phyloP scores from a whole-genome alignment of 441 rosid genomes.

The Heliophila coronopifolia region DNA sequence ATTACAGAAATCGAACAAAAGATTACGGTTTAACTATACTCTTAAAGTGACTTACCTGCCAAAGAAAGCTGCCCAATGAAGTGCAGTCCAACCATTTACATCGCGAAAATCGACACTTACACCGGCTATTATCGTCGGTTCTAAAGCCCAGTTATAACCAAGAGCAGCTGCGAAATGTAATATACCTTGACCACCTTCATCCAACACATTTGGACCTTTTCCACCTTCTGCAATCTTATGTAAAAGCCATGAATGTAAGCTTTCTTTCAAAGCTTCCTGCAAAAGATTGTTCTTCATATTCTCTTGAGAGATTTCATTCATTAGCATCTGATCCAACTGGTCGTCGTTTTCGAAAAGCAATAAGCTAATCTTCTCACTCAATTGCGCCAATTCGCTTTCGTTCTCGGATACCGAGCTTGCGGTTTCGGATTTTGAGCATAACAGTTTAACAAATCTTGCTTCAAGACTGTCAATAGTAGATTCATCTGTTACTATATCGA shows the following conservation, averaged over 20 bases:
- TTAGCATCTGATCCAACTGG: conserved; percentile 55
- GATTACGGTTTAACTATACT: not conserved
- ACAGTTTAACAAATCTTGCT: conserved; percentile 51
- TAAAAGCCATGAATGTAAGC: conserved; percentile 66
- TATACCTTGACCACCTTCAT: conserved; percentile 84
- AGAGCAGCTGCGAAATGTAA: conserved; percentile 89
- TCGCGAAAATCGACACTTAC: conserved; percentile 86
- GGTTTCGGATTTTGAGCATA: conserved; percentile 39
- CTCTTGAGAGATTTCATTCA: conserved; percentile 36
- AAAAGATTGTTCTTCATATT: conserved; percentile 46
- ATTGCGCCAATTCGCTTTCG: conserved; percentile 35
- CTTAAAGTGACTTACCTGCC: conserved; percentile 51
- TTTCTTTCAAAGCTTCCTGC: conserved; percentile 68
- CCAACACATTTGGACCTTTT: conserved; percentile 71
- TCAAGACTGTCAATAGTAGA: conserved; percentile 39
- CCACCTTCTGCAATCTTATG: conserved; percentile 73
- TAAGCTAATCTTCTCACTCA: conserved; percentile 52
- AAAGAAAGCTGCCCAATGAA: conserved; percentile 92
- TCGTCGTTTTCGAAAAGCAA: conserved; percentile 52
- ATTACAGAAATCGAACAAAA: conserved; percentile 7
- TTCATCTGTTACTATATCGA: conserved; percentile 24
- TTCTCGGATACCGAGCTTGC: conserved; percentile 20
- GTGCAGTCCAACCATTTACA: conserved; percentile 93
- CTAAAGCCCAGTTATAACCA: conserved; percentile 88
- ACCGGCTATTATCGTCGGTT: conserved; percentile 69